These are phyloP conservation scores for Scorias spongiosa DNA, from an alignment of 2,329 filamentous ascomycete species.

Conservation along the genomic window DNA sequence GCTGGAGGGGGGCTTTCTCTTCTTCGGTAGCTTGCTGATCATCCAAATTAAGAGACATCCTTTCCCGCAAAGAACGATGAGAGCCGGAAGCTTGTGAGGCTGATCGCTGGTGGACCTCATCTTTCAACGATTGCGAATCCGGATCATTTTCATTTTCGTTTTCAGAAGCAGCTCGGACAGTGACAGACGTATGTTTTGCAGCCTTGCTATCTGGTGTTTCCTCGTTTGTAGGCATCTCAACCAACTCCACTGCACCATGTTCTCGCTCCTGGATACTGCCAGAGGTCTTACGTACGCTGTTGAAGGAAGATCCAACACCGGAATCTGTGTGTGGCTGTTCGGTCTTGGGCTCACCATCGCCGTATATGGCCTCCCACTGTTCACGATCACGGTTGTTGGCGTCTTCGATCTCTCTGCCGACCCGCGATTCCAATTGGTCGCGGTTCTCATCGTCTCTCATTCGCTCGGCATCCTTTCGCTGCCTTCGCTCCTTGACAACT, in stretches of 20 bases:
- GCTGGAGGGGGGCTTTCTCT: background rate
- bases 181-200: slow-evolving; percentile 20
- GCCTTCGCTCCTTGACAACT: slow-evolving; percentile 45
- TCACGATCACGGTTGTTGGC: slow-evolving; percentile 45
- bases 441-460: slow-evolving; percentile 42
- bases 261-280: slow-evolving; percentile 19
- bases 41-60: background rate
- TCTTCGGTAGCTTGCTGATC: background rate
- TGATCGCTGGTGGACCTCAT: background rate
- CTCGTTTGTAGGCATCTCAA: slow-evolving; percentile 26
- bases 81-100: background rate
- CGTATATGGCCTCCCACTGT: slow-evolving; percentile 68
- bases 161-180: slow-evolving; percentile 38
- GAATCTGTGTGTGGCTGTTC: slow-evolving; percentile 25
- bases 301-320: slow-evolving; percentile 30
- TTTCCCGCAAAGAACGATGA: background rate
- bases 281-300: slow-evolving; percentile 19
- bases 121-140: background rate
- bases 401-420: slow-evolving; percentile 52
- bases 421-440: slow-evolving; percentile 51
- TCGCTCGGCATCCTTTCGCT: slow-evolving; percentile 30
- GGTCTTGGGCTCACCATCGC: slow-evolving; percentile 31
- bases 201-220: background rate
- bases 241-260: slow-evolving; percentile 40
- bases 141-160: slow-evolving; percentile 22